Evolutionary conservation across 139 green algal species (phyloP), one percentile per base, ranked within the genome.

Genomic region (Tetradesmus obliquus): DNA sequence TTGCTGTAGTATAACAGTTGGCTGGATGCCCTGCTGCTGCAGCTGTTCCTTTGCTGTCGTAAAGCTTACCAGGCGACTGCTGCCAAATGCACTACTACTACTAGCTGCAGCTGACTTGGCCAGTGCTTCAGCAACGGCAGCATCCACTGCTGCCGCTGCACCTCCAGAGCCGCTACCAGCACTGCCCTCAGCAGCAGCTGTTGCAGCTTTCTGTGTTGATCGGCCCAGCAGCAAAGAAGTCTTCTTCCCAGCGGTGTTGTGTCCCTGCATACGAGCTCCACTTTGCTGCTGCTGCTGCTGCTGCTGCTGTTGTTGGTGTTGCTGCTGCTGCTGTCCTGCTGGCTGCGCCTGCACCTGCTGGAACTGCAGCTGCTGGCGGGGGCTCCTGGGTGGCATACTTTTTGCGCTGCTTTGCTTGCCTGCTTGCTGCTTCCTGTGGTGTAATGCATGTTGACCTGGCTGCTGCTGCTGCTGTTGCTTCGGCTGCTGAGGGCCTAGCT

Each of bases 391-490:
- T 3, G 20, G 82, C 17, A 51, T 13, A 57, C n/a, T 79, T 8
- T 8, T 19, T 5, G 19, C n/a, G 57, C 58, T 88, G 55, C 55
- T 45, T 9, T 55, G 79, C 32, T 57, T 84, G 45, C 45, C 17
- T 55, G 13, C 1, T 19, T 86, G 71, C 32, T 90, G 86, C 17
- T 66, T 45, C 19, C 2, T 5, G n/a, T 90, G 86, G 45, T 54
- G 51, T 45, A 0, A 3, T 53, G 1, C 82, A 51, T 53, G 7
- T 12, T 32, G 9, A 2, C 20, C 19, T 79, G 12, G 17, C 24
- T 79, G 57, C 22, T 88, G 83, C 20, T 69, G 55, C 55, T 87
- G 82, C 85, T 82, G 85, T 0, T 32, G 62, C 15, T 82, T 57
- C 3, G 55, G 85, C 62, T 17, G 51, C n/a, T 72, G 54, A 20